A percentile compares a stretch with the other conserved stretches of the same genome.
Conservation (phyloP, 192 early-diverging fungal species). For the Kappamyces sp. region DNA sequence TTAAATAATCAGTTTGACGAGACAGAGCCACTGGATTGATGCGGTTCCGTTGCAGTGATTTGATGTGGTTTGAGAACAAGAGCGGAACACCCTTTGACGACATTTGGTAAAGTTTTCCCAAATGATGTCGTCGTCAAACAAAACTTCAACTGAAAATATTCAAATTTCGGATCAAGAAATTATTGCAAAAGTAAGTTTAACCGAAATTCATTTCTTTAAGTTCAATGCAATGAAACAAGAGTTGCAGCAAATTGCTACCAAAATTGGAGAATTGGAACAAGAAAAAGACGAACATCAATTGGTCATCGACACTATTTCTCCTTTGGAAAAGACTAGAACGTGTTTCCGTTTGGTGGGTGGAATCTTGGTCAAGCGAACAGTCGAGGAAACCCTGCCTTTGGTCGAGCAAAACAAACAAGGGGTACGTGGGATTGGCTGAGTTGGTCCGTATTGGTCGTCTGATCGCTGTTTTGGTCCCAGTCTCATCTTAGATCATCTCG, state of each 20-base stretch:
- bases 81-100: background rate
- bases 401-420: conserved; percentile 81
- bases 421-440: conserved; percentile 36
- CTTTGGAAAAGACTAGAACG: conserved; percentile 75
- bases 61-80: conserved; percentile 31
- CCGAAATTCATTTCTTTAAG: conserved; percentile 17
- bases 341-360: conserved; percentile 92
- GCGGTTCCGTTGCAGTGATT: conserved; percentile 71
- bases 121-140: no score
- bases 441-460: background rate
- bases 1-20: conserved; percentile 79
- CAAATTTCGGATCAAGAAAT: conserved; percentile 8
- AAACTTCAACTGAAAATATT: no score
- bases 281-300: conserved; percentile 91
- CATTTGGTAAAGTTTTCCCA: background rate
- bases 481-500: background rate
- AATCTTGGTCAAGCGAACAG: conserved; percentile 87
- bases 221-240: conserved; percentile 74
- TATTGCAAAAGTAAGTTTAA: conserved; percentile 6
- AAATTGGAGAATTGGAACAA: conserved; percentile 89
- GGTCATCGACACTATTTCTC: conserved; percentile 89
- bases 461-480: background rate
- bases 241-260: conserved; percentile 75
- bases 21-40: conserved; percentile 48
- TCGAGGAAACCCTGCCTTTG: conserved; percentile 85